These are phyloP conservation scores for Crithidia acanthocephali DNA, from an alignment of 208 protist genomes.

Conservation along the genomic window DNA sequence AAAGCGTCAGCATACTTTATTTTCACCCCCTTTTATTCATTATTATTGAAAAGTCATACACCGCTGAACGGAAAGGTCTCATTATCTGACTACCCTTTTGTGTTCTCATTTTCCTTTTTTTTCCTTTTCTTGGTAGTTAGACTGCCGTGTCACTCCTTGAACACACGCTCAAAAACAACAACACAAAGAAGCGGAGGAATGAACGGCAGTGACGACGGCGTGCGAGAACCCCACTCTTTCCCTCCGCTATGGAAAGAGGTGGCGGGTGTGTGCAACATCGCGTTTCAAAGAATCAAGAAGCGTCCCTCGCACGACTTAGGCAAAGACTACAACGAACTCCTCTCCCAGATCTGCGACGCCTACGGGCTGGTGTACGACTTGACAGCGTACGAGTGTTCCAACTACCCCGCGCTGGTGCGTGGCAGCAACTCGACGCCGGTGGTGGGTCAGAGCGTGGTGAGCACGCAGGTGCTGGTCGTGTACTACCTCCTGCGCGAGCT, in stretches of 20 bases:
- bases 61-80: too few relatives aligned
- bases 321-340: conserved; percentile 50
- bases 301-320: conserved; percentile 34
- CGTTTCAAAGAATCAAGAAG: conserved; percentile 40
- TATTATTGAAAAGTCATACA: too few relatives aligned
- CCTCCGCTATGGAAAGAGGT: conserved; percentile 47
- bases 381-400: conserved; percentile 58
- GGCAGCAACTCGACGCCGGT: conserved; percentile 52
- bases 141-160: too few relatives aligned
- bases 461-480: conserved; percentile 82
- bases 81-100: too few relatives aligned
- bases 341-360: conserved; percentile 42
- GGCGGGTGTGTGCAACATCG: conserved; percentile 31
- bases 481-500: conserved; percentile 81
- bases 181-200: conserved; percentile 1
- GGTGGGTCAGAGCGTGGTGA: conserved; percentile 55
- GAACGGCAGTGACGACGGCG: conserved; percentile 1
- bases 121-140: too few relatives aligned
- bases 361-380: conserved; percentile 62
- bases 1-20: too few relatives aligned
- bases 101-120: not conserved
- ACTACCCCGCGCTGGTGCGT: conserved; percentile 72
- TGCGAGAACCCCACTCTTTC: conserved; percentile 25
- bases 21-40: not conserved
- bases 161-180: too few relatives aligned